phyloP scores from a whole-genome alignment of 306 rosid species.

The Quercus parvula region DNA sequence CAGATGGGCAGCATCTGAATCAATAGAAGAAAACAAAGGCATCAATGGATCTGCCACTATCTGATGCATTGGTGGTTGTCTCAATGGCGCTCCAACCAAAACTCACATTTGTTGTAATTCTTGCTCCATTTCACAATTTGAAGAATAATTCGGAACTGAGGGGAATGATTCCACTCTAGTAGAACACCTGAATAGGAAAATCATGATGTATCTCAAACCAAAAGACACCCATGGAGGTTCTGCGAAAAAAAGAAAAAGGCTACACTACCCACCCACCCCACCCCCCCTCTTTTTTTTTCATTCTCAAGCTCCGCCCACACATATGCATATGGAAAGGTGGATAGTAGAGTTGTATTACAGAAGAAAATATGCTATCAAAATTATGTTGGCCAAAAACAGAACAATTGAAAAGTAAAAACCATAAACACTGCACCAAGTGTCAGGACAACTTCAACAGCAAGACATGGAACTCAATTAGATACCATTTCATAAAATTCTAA shows the following conservation, averaged over 20 bases:
- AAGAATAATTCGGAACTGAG: conserved; percentile 60
- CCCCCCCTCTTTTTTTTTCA: too few species aligned
- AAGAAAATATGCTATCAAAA: neutral
- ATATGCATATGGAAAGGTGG: neutral
- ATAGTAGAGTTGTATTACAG: neutral
- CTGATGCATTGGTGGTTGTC: conserved; percentile 76
- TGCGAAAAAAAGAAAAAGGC: neutral
- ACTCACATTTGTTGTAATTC: conserved; percentile 87
- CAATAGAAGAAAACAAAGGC: conserved; percentile 57
- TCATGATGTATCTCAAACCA: conserved; percentile 7
- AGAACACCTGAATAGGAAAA: conserved; percentile 61
- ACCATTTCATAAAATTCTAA: neutral
- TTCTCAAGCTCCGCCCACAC: too few species aligned
- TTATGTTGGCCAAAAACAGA: neutral
- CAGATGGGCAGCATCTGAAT: conserved; percentile 43
- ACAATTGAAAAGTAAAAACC: neutral
- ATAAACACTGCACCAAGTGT: neutral
- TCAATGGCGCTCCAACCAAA: conserved; percentile 71
- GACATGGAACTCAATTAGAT: neutral
- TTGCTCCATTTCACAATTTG: conserved; percentile 46
- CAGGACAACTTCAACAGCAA: neutral
- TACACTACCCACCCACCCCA: too few species aligned
- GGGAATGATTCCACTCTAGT: conserved; percentile 85
- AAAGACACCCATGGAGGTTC: neutral
- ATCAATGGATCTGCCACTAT: conserved; percentile 58